Conservation (phyloP, 495 filamentous ascomycete genomes). For the Penicillium turbatum region DNA sequence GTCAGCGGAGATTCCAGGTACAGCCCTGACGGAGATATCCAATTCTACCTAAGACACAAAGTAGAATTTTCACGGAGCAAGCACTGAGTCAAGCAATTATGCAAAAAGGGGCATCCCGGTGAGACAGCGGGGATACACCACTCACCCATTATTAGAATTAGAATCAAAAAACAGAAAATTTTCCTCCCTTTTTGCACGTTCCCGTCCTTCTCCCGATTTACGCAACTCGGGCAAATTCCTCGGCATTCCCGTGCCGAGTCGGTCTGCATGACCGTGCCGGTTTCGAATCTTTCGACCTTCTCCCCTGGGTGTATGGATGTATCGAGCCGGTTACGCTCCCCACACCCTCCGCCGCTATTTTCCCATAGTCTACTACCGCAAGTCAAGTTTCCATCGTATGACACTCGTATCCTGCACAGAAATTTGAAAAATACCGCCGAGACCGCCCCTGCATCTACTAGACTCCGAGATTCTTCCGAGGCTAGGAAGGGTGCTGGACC, state of each 20-base stretch:
- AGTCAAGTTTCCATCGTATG: too few species aligned
- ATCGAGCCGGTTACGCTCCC: neutral
- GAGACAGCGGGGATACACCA: slow-evolving; percentile 8
- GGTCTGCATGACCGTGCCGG: neutral
- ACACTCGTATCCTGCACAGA: too few species aligned
- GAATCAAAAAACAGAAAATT: slow-evolving; percentile 5
- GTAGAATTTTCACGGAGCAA: slow-evolving; percentile 18
- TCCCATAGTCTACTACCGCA: too few species aligned
- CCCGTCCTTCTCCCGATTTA: slow-evolving; percentile 2
- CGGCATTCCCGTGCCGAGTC: slow-evolving; percentile 24
- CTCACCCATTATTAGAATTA: slow-evolving; percentile 6
- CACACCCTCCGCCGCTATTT: neutral
- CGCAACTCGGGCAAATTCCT: slow-evolving; percentile 3
- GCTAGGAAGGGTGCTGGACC: slow-evolving; percentile 7
- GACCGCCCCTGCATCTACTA: neutral
- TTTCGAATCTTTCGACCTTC: neutral
- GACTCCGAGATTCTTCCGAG: slow-evolving; percentile 22
- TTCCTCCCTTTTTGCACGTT: neutral
- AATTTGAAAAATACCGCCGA: neutral
- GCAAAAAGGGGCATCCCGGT: slow-evolving; percentile 15
- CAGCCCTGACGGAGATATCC: slow-evolving; percentile 1
- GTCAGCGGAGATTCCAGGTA: neutral
- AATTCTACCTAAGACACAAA: neutral
- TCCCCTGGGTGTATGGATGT: neutral
- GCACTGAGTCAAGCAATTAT: slow-evolving; percentile 13